Evolutionary conservation across 768 basidiomycete genomes (phyloP).

Genomic region (Amanita muscaria): DNA sequence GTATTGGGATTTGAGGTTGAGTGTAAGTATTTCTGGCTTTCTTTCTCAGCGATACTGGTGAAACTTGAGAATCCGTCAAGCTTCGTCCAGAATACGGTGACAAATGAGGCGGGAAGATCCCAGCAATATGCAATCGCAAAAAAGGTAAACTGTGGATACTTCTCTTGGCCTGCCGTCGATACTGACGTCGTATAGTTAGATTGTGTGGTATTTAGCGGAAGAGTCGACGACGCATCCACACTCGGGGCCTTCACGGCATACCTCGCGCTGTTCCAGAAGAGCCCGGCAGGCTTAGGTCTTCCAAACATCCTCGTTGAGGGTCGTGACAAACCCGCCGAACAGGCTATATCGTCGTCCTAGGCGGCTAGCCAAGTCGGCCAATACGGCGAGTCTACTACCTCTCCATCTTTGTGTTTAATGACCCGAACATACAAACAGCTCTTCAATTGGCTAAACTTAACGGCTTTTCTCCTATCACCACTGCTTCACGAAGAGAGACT

Average conservation of each 20-base stretch:
- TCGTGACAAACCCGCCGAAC: constrained; percentile 5
- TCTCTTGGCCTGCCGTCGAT: no score
- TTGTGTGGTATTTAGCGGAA: constrained; percentile 33
- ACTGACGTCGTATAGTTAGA: constrained; percentile 17
- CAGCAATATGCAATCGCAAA: constrained; percentile 27
- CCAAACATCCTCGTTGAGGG: constrained; percentile 10
- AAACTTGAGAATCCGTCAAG: constrained; percentile 4
- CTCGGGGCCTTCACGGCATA: constrained; percentile 28
- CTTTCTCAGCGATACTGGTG: constrained; percentile 3
- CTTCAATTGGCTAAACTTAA: constrained; percentile 29
- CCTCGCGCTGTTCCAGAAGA: constrained; percentile 19
- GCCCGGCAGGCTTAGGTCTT: constrained; percentile 11
- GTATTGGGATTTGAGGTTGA: constrained; percentile 25
- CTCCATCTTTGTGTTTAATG: constrained; percentile 13
- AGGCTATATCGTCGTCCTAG: constrained; percentile 15
- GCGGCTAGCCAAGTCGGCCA: constrained; percentile 24
- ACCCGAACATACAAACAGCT: constrained; percentile 24
- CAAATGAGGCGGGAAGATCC: constrained; percentile 26
- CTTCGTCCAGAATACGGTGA: constrained; percentile 26
- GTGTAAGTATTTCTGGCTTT: constrained; percentile 14
- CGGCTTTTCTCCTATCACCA: constrained; percentile 33
- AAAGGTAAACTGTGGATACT: no score
- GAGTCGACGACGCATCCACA: constrained; percentile 34
- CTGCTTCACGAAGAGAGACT: constrained; percentile 20
- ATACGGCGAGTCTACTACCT: constrained; percentile 8